Percentiles rank a stretch among this genome's conserved stretches.
phyloP scores from a whole-genome alignment of 1,284 basidiomycete species.

The Schizophyllum commune region DNA sequence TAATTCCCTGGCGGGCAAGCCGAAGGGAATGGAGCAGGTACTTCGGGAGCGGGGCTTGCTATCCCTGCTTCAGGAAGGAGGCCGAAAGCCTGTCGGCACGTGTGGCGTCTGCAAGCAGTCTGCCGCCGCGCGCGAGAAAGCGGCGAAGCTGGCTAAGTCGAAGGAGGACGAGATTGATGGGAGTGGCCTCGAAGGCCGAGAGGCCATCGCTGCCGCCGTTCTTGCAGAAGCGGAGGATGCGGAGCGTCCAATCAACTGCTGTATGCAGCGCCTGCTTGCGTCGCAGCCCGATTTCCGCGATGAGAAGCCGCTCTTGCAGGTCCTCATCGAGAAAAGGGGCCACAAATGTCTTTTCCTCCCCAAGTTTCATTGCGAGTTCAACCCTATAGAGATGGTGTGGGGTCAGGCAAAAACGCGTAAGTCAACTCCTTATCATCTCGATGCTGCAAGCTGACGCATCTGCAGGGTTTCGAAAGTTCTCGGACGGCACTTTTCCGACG shows the following conservation, averaged over 20 bases:
- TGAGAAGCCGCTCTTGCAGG: constrained; percentile 21
- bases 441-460: background rate
- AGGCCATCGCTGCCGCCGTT: constrained; percentile 6
- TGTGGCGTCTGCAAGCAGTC: constrained; percentile 5
- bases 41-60: constrained; percentile 6
- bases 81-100: background rate
- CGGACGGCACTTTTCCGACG: constrained; percentile 16
- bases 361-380: constrained; percentile 11
- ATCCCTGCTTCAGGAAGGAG: background rate
- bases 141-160: constrained; percentile 4
- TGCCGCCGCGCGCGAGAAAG: constrained; percentile 7
- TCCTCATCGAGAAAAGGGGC: constrained; percentile 18
- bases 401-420: constrained; percentile 17
- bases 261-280: constrained; percentile 18
- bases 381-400: constrained; percentile 17
- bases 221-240: constrained; percentile 8
- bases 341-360: constrained; percentile 15
- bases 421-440: constrained; percentile 1
- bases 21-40: constrained; percentile 9
- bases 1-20: constrained; percentile 2
- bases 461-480: constrained; percentile 14
- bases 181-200: background rate
- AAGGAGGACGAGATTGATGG: constrained; percentile 5
- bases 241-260: constrained; percentile 14
- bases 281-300: constrained; percentile 16